A percentile compares a stretch with the other conserved stretches of the same genome.
Conservation (phyloP, 116 monocot species). For the Zostera marina region DNA sequence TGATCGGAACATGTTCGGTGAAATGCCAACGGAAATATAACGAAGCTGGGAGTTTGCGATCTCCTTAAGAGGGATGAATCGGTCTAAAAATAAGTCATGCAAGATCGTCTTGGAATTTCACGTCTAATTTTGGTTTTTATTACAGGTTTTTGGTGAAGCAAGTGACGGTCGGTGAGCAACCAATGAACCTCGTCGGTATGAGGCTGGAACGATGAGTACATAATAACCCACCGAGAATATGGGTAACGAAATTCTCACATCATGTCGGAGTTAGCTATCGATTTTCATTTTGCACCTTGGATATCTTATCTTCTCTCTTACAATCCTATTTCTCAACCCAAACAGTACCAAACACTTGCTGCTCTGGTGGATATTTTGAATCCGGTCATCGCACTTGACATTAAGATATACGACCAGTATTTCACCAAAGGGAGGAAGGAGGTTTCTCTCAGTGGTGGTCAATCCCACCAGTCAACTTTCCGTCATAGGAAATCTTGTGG, state of each 20-base stretch:
- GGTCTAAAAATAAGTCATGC: no score
- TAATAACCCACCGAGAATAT: no score
- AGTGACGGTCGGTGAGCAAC: no score
- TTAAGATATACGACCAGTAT: conserved; percentile 76
- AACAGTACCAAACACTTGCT: neutral
- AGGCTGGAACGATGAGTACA: no score
- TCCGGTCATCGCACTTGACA: conserved; percentile 54
- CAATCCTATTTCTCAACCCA: conserved; percentile 28
- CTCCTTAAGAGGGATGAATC: no score
- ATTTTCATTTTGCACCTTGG: conserved; percentile 65
- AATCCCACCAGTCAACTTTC: conserved; percentile 28
- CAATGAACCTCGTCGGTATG: no score
- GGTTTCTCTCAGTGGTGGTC: conserved; percentile 37
- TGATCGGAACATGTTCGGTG: no score
- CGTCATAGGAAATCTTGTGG: conserved; percentile 27
- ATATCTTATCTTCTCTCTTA: conserved; percentile 56
- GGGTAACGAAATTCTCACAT: conserved; percentile 54
- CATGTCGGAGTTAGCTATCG: conserved; percentile 72
- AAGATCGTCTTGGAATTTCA: no score
- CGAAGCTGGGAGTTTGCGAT: no score
- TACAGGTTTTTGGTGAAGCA: no score
- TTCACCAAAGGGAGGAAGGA: conserved; percentile 35
- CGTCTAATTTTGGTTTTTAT: no score
- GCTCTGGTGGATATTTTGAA: conserved; percentile 11
- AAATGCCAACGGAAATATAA: no score